phyloP scores from a whole-genome alignment of 78 protist species.

The Blattamonas nauphoetae region DNA sequence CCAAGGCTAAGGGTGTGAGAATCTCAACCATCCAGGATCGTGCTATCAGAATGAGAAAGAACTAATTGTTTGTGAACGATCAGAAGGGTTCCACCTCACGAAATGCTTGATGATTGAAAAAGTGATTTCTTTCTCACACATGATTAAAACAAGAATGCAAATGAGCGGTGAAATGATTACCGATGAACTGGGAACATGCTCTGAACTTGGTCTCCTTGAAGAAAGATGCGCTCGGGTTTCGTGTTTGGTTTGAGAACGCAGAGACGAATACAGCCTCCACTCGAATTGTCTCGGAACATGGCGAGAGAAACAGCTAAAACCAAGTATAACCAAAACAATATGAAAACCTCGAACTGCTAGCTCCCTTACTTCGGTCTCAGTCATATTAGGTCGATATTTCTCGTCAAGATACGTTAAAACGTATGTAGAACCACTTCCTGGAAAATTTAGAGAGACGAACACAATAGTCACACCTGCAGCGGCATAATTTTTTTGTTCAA shows the following conservation, averaged over 20 bases:
- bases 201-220: background rate
- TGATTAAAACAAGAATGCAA: too few relatives aligned
- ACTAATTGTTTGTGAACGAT: background rate
- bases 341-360: background rate
- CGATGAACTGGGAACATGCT: background rate
- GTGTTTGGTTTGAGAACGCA: background rate
- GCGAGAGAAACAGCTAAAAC: background rate
- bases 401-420: background rate
- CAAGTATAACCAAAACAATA: background rate
- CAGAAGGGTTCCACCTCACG: too few relatives aligned
- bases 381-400: background rate
- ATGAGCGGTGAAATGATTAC: too few relatives aligned
- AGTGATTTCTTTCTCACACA: too few relatives aligned
- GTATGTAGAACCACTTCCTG: constrained; percentile 12
- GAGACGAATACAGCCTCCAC: constrained; percentile 10
- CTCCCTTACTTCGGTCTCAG: background rate
- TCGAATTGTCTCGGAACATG: constrained; percentile 2
- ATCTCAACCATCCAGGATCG: constrained; percentile 63
- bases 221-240: background rate
- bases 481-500: background rate
- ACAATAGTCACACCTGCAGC: background rate
- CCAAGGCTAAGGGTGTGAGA: constrained; percentile 84
- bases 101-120: too few relatives aligned
- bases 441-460: background rate
- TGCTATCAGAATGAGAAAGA: constrained; percentile 16